A percentile compares a stretch with the other conserved stretches of the same genome.
Evolutionary conservation across 345 rosid species (phyloP).

Genomic region (Sonneratia alba): DNA sequence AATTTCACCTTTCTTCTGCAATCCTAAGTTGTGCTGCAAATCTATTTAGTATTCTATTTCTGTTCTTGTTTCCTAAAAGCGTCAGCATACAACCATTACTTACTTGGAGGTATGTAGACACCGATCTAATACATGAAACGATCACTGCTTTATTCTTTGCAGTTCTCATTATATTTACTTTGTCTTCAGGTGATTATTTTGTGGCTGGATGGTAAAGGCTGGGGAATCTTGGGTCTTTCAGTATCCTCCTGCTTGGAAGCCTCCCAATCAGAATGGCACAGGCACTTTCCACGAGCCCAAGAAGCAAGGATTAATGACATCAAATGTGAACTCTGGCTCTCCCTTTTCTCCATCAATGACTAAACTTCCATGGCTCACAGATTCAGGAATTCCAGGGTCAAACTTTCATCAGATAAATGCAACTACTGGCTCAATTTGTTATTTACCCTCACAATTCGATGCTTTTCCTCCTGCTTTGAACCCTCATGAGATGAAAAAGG

Average conservation of each 20-base stretch:
- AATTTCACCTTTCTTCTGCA: slow-evolving; percentile 22
- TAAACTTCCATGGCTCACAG: background rate
- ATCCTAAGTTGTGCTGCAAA: slow-evolving; percentile 37
- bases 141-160: background rate
- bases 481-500: slow-evolving; percentile 19
- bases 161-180: background rate
- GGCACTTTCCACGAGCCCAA: background rate
- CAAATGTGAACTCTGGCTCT: slow-evolving; percentile 3
- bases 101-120: background rate
- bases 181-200: background rate
- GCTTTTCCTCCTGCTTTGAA: slow-evolving; percentile 21
- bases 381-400: slow-evolving; percentile 19
- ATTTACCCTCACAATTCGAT: slow-evolving; percentile 32
- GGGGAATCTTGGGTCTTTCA: slow-evolving; percentile 1
- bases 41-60: slow-evolving; percentile 24
- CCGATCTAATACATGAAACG: background rate
- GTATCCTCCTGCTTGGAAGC: background rate
- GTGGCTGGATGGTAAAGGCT: slow-evolving; percentile 6
- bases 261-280: background rate
- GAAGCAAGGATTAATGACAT: slow-evolving; percentile 5
- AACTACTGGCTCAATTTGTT: slow-evolving; percentile 35
- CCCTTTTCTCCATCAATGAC: slow-evolving; percentile 17
- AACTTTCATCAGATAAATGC: slow-evolving; percentile 22
- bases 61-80: slow-evolving; percentile 15
- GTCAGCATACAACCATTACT: background rate